phyloP scores from a whole-genome alignment of 495 filamentous ascomycete species.

The Neurospora sp. region DNA sequence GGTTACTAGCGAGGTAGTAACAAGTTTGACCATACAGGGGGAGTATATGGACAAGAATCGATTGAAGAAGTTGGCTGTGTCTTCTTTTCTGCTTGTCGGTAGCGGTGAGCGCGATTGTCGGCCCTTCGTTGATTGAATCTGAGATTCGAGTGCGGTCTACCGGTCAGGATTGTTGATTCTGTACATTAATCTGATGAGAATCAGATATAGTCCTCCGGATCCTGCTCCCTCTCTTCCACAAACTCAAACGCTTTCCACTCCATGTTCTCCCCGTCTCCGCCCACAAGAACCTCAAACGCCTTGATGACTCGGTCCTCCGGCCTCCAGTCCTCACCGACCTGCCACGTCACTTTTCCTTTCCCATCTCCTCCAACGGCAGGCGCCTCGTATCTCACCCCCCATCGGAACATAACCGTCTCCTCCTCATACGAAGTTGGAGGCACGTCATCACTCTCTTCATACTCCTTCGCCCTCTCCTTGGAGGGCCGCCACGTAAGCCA shows the following conservation, averaged over 20 bases:
- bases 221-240: background rate
- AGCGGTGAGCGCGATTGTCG: background rate
- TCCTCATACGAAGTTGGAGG: background rate
- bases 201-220: background rate
- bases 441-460: constrained; percentile 3
- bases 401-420: constrained; percentile 3
- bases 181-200: background rate
- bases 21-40: background rate
- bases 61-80: background rate
- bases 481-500: constrained; percentile 17
- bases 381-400: constrained; percentile 8
- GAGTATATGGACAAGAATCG: background rate
- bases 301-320: constrained; percentile 1
- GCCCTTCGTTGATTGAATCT: background rate
- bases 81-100: background rate
- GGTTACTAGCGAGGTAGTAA: too few relatives aligned
- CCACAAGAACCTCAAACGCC: constrained; percentile 8
- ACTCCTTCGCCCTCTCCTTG: constrained; percentile 6
- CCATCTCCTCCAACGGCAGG: constrained; percentile 1
- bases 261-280: constrained; percentile 3
- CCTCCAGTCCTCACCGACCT: constrained; percentile 9
- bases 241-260: background rate
- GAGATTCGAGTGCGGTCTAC: background rate
- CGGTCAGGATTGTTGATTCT: too few relatives aligned
- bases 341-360: constrained; percentile 10